These are phyloP conservation scores for Scenedesmus sp. DNA, from an alignment of 163 green algal species.

Conservation along the genomic window DNA sequence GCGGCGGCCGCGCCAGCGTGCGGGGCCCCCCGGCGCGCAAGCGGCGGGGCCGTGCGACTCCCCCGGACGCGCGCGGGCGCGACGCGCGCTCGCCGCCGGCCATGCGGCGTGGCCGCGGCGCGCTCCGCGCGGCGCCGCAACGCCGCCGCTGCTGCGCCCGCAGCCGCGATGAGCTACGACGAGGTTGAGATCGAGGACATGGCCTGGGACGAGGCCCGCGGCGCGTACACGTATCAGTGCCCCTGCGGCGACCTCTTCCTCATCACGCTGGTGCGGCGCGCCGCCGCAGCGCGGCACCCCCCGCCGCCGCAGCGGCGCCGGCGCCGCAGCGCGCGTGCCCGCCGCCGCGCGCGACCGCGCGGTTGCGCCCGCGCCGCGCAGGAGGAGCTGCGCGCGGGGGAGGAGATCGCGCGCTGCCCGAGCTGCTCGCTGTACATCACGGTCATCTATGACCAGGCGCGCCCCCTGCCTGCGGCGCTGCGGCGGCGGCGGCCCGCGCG, in stretches of 20 bases:
- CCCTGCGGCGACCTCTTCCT: slow-evolving; percentile 98
- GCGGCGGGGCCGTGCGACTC: too few species aligned
- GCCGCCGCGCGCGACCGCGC: not conserved
- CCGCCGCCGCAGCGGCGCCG: not conserved
- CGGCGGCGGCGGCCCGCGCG: too few species aligned
- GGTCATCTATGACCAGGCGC: slow-evolving; percentile 92
- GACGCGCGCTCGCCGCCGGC: too few species aligned
- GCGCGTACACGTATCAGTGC: slow-evolving; percentile 94
- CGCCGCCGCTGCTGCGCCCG: too few species aligned
- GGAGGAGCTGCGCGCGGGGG: slow-evolving; percentile 86
- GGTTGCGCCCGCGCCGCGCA: slow-evolving; percentile 44
- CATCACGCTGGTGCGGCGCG: slow-evolving; percentile 82
- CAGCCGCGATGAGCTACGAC: slow-evolving; percentile 68
- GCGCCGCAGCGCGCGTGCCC: not conserved
- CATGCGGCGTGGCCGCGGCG: too few species aligned
- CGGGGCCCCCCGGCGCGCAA: too few species aligned
- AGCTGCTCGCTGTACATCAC: slow-evolving; percentile 94
- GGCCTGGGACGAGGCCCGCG: slow-evolving; percentile 91
- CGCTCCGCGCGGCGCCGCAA: too few species aligned
- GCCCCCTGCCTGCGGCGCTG: too few species aligned
- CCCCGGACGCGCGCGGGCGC: too few species aligned
- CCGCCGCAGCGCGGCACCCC: not conserved
- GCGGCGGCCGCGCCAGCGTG: too few species aligned
- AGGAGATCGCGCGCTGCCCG: slow-evolving; percentile 95
- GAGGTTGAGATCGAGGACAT: slow-evolving; percentile 99